Conservation (phyloP, 2,329 filamentous ascomycete species). For the Chrysosporium queenslandicum region DNA sequence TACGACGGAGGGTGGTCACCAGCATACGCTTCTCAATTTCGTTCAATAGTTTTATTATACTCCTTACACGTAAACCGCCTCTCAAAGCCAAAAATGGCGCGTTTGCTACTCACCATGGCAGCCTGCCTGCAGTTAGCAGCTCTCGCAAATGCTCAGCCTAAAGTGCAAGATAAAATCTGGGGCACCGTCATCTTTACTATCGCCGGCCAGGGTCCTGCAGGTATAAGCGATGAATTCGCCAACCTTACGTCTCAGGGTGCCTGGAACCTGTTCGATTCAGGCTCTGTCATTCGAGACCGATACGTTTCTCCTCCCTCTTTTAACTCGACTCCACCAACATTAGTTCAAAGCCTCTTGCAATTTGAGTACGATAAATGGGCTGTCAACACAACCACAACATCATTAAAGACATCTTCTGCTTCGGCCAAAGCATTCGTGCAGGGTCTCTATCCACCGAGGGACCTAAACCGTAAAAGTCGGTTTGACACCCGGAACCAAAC, state of each 20-base stretch:
- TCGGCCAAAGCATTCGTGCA: slow-evolving; percentile 54
- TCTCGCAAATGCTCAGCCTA: neutral
- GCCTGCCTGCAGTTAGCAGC: neutral
- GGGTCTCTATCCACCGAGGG: slow-evolving; percentile 47
- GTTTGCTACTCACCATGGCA: neutral
- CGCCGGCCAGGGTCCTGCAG: slow-evolving; percentile 47
- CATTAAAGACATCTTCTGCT: slow-evolving; percentile 40
- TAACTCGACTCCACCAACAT: slow-evolving; percentile 23
- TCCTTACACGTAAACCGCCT: neutral
- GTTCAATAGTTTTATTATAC: neutral
- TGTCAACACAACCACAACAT: slow-evolving; percentile 39
- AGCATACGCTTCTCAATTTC: too few relatives aligned
- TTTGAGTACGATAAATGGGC: slow-evolving; percentile 39
- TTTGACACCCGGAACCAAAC: too few relatives aligned
- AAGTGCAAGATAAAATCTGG: slow-evolving; percentile 32
- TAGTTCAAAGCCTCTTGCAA: slow-evolving; percentile 39
- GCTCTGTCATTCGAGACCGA: slow-evolving; percentile 43
- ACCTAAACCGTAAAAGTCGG: slow-evolving; percentile 26
- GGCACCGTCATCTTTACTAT: slow-evolving; percentile 46
- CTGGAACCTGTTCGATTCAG: slow-evolving; percentile 43
- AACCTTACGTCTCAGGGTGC: slow-evolving; percentile 47
- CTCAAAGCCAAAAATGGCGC: neutral
- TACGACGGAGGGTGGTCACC: too few relatives aligned
- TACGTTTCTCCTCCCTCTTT: slow-evolving; percentile 38
- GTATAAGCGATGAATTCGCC: slow-evolving; percentile 28